phyloP scores from a whole-genome alignment of 371 early-diverging fungal genomes.

The Smittium culicis region DNA sequence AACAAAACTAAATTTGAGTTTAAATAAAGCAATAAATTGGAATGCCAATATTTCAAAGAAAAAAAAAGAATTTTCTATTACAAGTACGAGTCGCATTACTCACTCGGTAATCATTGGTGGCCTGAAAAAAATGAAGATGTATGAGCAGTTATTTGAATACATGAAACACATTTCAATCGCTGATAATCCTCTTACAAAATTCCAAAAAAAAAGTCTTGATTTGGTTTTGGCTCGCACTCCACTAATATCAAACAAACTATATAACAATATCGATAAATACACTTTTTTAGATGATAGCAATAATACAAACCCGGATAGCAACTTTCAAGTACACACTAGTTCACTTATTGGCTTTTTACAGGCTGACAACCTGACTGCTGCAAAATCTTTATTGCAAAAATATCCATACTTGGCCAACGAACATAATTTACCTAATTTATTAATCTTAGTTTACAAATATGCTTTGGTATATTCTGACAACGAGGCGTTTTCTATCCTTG shows the following conservation, averaged over 20 bases:
- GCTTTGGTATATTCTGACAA: not conserved
- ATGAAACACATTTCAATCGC: not conserved
- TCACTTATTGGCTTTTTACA: not conserved
- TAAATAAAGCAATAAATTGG: not conserved
- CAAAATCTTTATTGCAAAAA: not conserved
- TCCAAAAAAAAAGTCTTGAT: not conserved
- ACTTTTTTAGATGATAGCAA: not conserved
- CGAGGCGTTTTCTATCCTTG: not conserved
- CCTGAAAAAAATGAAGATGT: not conserved
- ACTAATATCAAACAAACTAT: not conserved
- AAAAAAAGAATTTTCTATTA: too few species aligned
- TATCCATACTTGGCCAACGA: not conserved
- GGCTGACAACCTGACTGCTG: not conserved
- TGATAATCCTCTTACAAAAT: not conserved
- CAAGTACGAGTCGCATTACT: too few species aligned
- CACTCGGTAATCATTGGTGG: not conserved
- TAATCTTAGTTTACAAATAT: not conserved
- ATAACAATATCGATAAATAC: not conserved
- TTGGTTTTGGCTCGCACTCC: not conserved
- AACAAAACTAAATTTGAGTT: not conserved
- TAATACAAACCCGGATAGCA: not conserved
- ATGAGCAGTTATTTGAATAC: not conserved
- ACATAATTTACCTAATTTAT: not conserved
- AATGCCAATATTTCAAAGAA: not conserved
- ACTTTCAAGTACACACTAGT: too few species aligned